phyloP scores from a whole-genome alignment of 768 basidiomycete species.

The Grammothele lineata region DNA sequence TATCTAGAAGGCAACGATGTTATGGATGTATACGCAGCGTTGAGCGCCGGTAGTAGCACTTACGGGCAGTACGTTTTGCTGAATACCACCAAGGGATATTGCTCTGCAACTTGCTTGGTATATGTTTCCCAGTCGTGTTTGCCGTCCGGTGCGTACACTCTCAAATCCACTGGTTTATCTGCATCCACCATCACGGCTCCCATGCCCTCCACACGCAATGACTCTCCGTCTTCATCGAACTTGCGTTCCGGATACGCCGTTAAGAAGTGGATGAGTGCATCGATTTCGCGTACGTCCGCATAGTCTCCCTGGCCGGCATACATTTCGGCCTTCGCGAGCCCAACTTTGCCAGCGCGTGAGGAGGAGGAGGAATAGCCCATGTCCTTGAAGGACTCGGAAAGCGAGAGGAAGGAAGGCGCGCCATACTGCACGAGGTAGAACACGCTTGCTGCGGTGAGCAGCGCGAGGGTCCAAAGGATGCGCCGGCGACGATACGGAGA shows the following conservation, averaged over 20 bases:
- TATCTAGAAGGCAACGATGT: conserved; percentile 35
- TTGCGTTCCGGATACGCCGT: conserved; percentile 43
- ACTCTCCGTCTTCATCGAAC: conserved; percentile 25
- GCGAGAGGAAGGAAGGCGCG: conserved; percentile 34
- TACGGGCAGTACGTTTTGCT: conserved; percentile 85
- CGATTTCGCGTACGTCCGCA: conserved; percentile 49
- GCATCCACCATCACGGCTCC: conserved; percentile 41
- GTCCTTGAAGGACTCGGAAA: conserved; percentile 27
- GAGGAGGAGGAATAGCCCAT: conserved; percentile 30
- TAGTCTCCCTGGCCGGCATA: conserved; percentile 11
- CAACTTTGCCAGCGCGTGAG: conserved; percentile 29
- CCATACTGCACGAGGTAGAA: conserved; percentile 41
- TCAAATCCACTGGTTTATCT: conserved; percentile 42
- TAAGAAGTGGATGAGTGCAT: conserved; percentile 66
- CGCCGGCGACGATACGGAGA: conserved; percentile 37
- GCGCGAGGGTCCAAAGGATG: conserved; percentile 34
- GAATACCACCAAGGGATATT: conserved; percentile 70
- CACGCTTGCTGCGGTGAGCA: conserved; percentile 35
- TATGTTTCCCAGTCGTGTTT: conserved; percentile 42
- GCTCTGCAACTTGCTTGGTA: conserved; percentile 36
- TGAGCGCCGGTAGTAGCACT: conserved; percentile 32
- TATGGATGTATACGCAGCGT: too few relatives aligned
- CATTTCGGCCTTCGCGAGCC: conserved; percentile 24
- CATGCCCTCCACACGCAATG: conserved; percentile 16
- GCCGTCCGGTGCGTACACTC: conserved; percentile 50